Evolutionary conservation across 139 green algal genomes (phyloP), one percentile per base, ranked within the genome.

Genomic region (Tetradesmus lagerheimii): DNA sequence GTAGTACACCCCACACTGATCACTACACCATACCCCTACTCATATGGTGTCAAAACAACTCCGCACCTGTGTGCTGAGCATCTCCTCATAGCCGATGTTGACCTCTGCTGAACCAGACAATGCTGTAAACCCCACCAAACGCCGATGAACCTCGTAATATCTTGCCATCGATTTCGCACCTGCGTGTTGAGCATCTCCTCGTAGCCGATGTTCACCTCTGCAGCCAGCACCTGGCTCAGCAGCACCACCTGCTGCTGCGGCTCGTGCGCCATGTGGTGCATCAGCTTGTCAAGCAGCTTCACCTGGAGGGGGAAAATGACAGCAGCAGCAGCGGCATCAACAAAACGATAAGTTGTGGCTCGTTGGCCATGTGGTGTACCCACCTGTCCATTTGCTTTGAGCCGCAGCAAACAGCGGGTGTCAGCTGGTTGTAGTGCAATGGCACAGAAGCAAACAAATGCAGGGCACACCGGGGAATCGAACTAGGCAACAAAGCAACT

Each of bases 141-240:
- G 15, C 2, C 29, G 31, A 20, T 23, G 0, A 41, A 41, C 31
- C 20, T 29, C 23, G 37, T n/a, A 37, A 57, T 31, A 20, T 25
- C 27, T 62, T 57, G 6, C 14, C 37, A 62, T 39, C 15, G 12
- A 83, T 0, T 14, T 4, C 78, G 0, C n/a, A 92, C 90, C 90
- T 95, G 93, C 2, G 93, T 96, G 91, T 98, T 98, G 80, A 94
- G 88, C 34, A 98, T 92, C 4, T 99, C 97, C 91, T 99, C 97
- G 88, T 97, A 98, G 0, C 96, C 97, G 1, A 97, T 92, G 79
- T 94, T 97, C 43, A 94, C 89, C 9, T 98, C 97, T 1, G 90
- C 87, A 6, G 96, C 96, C 90, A 99, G 93, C 50, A 97, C 95
- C 93, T 97, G 94, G 31, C 81, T 89, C 78, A 95, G 89, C 82